Percentiles rank a stretch among this genome's conserved stretches.
Conservation (phyloP, 148 eudicot species). For the Rhododendron griersonianum region DNA sequence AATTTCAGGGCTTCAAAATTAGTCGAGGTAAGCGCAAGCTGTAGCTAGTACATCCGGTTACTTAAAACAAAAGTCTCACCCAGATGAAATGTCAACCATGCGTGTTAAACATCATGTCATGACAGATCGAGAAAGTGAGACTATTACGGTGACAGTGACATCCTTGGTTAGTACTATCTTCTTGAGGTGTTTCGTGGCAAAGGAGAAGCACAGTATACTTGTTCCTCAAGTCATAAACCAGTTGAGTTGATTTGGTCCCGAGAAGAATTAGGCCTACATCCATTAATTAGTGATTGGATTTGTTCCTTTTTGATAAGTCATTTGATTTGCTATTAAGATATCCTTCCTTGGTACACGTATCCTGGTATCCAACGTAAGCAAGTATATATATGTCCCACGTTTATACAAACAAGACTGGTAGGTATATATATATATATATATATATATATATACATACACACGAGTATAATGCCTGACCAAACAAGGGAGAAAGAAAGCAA, state of each 20-base stretch:
- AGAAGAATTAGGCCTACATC: neutral
- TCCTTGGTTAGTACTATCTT: too few species aligned
- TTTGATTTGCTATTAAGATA: neutral
- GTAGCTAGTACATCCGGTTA: too few species aligned
- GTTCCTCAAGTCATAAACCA: neutral
- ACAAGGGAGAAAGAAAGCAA: neutral
- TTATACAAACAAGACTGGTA: neutral
- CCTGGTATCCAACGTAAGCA: neutral
- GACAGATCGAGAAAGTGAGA: neutral
- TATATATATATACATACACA: too few species aligned
- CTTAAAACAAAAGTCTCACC: neutral
- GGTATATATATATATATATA: neutral
- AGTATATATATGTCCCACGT: too few species aligned
- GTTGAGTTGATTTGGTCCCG: neutral
- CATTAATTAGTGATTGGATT: neutral
- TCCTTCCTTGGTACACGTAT: too few species aligned
- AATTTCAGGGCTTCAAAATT: too few species aligned
- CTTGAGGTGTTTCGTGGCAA: neutral
- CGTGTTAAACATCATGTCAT: slow-evolving; percentile 8
- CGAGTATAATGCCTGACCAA: neutral
- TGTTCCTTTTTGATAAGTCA: neutral
- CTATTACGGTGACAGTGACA: neutral
- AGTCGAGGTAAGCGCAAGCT: too few species aligned
- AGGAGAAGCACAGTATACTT: neutral
- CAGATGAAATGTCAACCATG: neutral